Base-by-base conservation (phyloP, 345 rosid genomes). In the Dipteronia sinensis region DNA sequence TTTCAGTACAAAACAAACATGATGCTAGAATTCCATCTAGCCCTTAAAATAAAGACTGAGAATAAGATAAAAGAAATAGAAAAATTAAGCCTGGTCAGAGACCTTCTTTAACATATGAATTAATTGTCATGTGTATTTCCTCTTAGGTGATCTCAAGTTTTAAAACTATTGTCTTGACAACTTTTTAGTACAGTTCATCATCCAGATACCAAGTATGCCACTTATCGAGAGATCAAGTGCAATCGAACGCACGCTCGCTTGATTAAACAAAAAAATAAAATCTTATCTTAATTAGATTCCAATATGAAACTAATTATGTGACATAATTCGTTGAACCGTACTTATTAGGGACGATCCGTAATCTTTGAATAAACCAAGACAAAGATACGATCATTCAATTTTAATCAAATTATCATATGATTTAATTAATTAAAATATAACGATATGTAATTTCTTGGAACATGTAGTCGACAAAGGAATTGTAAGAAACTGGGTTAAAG, bases 331-430 rank as follows among this genome's bases (percentile, higher is more conserved):
- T 47, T 65, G 82, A 79, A 82, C 75, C 65, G 44, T 40, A 53
- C 71, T 25, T 17, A 4, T 42, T 58, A 62, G 11, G 31, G 10
- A 69, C 70, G 3, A 59, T 59, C 55, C 44, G 34, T 68, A 64
- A 83, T 79, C 81, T 80, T 84, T 29, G 78, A 74, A 67, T 61
- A 67, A 71, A 76, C 77, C 87, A 78, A 86, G 85, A 80, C 84
- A 82, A 44, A 78, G 82, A 84, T 72, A 76, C 27, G 72, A 29
- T 72, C 65, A 20, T 71, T 31, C 23, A 16, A 20, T 63, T 69
- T 47, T 70, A 58, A 20, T 7, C 64, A 56, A 5, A 56, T 56
- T 34, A 4, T 34, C 2, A n/a, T 56, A 6, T 5, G 22, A 6
- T 5, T 8, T 49, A 49, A 49, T 7, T 49, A 15, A 49, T 13